A percentile compares a stretch with the other conserved stretches of the same genome.
Conservation (phyloP, 1,139 yeast species). For the Candida dubliniensis region DNA sequence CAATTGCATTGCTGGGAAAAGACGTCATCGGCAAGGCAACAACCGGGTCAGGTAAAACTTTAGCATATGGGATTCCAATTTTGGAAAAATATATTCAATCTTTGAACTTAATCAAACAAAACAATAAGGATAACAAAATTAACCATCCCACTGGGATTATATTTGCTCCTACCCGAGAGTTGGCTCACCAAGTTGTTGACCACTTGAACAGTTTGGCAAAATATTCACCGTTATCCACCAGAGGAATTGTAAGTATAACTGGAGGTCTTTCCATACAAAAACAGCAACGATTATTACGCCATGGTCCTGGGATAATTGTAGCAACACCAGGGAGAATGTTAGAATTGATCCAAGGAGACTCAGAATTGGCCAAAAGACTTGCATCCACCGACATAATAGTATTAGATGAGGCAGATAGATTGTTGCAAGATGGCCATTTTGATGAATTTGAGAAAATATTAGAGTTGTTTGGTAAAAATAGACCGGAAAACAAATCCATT, state of each 20-base stretch:
- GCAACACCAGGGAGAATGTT: slow-evolving; percentile 96
- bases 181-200: slow-evolving; percentile 89
- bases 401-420: slow-evolving; percentile 96
- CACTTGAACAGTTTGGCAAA: slow-evolving; percentile 68
- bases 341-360: slow-evolving; percentile 71
- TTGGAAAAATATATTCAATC: slow-evolving; percentile 58
- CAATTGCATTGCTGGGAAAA: slow-evolving; percentile 66
- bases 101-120: slow-evolving; percentile 21
- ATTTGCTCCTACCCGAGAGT: slow-evolving; percentile 94
- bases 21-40: slow-evolving; percentile 96
- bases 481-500: slow-evolving; percentile 26
- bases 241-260: slow-evolving; percentile 75
- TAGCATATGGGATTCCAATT: slow-evolving; percentile 95
- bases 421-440: slow-evolving; percentile 94
- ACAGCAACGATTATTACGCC: slow-evolving; percentile 74
- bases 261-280: slow-evolving; percentile 95
- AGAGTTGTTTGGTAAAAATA: slow-evolving; percentile 50
- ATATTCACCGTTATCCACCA: slow-evolving; percentile 54
- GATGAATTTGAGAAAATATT: slow-evolving; percentile 86
- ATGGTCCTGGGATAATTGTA: slow-evolving; percentile 79
- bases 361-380: slow-evolving; percentile 53
- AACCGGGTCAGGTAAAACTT: slow-evolving; percentile 97
- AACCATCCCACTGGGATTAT: slow-evolving; percentile 70
- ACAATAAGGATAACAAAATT: slow-evolving; percentile 23
- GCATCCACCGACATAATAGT: slow-evolving; percentile 70